Percentiles rank a stretch among this genome's conserved stretches.
phyloP scores from a whole-genome alignment of 768 basidiomycete species.

The Xerocomellus amylosporus region DNA sequence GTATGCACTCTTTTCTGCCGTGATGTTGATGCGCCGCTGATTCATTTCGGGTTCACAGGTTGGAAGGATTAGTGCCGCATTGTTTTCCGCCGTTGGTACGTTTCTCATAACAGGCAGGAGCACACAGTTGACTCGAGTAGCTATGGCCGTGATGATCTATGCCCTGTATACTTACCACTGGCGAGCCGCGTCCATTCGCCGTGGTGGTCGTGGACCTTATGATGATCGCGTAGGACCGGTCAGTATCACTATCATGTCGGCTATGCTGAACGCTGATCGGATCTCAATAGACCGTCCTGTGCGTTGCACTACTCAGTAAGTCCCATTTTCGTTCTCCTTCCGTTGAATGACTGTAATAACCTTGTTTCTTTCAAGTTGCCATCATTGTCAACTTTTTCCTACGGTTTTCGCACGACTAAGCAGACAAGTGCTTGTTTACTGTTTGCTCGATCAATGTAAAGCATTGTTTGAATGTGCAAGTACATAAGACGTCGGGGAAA shows the following conservation, averaged over 20 bases:
- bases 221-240: conserved; percentile 96
- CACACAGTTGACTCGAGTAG: conserved; percentile 40
- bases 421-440: not conserved
- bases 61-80: conserved; percentile 91
- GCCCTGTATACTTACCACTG: conserved; percentile 95
- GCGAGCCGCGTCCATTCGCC: conserved; percentile 89
- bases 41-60: conserved; percentile 46
- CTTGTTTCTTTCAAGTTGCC: conserved; percentile 51
- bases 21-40: not conserved
- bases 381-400: conserved; percentile 83
- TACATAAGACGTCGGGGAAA: not conserved
- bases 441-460: conserved; percentile 16
- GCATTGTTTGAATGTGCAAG: conserved; percentile 2
- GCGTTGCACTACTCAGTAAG: conserved; percentile 75
- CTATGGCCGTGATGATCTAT: conserved; percentile 96
- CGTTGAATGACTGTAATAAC: not conserved
- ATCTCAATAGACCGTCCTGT: conserved; percentile 66
- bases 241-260: conserved; percentile 37
- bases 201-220: conserved; percentile 90
- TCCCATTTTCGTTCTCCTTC: not conserved
- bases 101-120: conserved; percentile 8
- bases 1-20: conserved; percentile 35
- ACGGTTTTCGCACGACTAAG: conserved; percentile 54
- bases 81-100: conserved; percentile 94
- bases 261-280: conserved; percentile 9